Base-by-base conservation (phyloP, 306 rosid species). In the Macrotyloma uniflorum region DNA sequence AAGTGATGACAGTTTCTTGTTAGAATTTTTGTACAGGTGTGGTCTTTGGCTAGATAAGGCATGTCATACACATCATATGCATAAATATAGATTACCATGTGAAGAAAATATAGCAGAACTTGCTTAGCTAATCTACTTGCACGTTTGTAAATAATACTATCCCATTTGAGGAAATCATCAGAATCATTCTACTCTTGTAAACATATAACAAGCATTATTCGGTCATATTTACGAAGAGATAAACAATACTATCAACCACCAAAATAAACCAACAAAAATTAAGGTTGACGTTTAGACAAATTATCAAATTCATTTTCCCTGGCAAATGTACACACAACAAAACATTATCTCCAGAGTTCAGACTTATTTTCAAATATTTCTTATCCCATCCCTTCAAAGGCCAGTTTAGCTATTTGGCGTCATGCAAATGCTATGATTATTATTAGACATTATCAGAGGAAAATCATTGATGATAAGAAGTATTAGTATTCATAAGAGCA, bases 401-500 rank as follows among this genome's bases (percentile, higher is more conserved):
- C 23, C 68, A 54, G 30, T 20, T 76, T 70, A 42, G 69, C 55
- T 38, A 42, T 74, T 70, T 70, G 53, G 65, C 49, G 50, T 62
- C 23, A 61, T 64, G 79, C 54, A 43, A 50, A 70, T 70, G 59
- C 38, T 24, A 36, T 57, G 42, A 47, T 69, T 51, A 81, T 58
- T 76, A 69, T 49, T 35, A 59, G 32, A 57, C 49, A 47, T 49
- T 66, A 49, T 33, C 12, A 68, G 16, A 70, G 14, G 45, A 42
- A 62, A 72, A 45, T 22, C 33, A 66, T 9, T 45, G 65, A 57
- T 16, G 73, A 45, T 50, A 67, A 67, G 40, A 66, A 33, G 0
- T 30, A 22, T 42, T 20, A 53, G 55, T 70, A 53, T 45, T 24
- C 81, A 67, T n/a, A 28, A 70, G 42, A 70, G 59, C 70, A 80